phyloP scores from a whole-genome alignment of 2,329 filamentous ascomycete genomes.

The Moelleriella libera region DNA sequence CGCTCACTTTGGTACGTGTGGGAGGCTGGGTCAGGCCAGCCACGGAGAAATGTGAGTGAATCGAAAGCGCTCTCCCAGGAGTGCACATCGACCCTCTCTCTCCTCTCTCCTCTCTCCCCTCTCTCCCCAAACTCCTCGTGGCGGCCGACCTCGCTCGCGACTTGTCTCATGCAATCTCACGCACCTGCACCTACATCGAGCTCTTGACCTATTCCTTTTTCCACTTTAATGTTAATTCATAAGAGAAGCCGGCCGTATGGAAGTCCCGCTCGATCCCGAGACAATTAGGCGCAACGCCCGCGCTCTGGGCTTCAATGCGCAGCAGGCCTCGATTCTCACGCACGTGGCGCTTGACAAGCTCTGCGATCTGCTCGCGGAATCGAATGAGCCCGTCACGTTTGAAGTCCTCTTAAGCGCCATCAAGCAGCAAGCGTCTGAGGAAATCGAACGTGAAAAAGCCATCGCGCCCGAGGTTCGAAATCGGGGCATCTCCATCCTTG shows the following conservation, averaged over 20 bases:
- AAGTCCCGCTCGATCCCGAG: conserved; percentile 8
- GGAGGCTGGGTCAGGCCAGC: no score
- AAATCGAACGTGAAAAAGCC: conserved; percentile 5
- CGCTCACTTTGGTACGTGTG: no score
- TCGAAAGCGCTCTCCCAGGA: no score
- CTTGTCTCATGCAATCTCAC: no score
- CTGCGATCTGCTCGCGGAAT: conserved; percentile 5
- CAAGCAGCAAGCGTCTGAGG: conserved; percentile 7
- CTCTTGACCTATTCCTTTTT: not conserved
- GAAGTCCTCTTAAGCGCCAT: conserved; percentile 9
- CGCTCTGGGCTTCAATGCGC: conserved; percentile 7
- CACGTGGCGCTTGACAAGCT: conserved; percentile 9
- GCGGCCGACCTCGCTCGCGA: no score
- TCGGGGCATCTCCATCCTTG: conserved; percentile 4
- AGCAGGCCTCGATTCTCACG: conserved; percentile 9
- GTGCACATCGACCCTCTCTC: no score
- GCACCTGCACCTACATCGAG: not conserved
- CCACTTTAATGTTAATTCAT: not conserved
- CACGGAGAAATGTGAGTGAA: no score
- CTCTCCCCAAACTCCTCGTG: no score
- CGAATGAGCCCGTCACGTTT: conserved; percentile 6
- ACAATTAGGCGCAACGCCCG: conserved; percentile 7
- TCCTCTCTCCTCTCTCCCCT: no score
- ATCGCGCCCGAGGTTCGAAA: conserved; percentile 1
- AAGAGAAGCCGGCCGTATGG: conserved; percentile 5